Percentiles rank a stretch among this genome's conserved stretches.
Conservation (phyloP, 2,329 filamentous ascomycete species). For the Hypoxylon sp. region DNA sequence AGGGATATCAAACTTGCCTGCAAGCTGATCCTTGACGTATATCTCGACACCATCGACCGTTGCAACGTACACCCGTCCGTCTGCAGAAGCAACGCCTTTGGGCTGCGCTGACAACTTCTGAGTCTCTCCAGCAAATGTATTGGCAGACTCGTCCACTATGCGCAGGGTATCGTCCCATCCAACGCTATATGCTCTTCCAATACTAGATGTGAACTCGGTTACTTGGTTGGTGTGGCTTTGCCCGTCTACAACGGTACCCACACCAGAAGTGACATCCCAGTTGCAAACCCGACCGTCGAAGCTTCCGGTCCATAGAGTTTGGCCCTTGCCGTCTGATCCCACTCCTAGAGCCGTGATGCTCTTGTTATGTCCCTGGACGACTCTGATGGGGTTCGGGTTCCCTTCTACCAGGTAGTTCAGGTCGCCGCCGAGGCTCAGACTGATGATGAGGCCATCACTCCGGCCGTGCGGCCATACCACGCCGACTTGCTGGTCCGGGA, state of each 20-base stretch:
- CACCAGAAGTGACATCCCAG: constrained; percentile 82
- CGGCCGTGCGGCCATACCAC: constrained; percentile 89
- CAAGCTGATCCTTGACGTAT: constrained; percentile 69
- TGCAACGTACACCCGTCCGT: constrained; percentile 62
- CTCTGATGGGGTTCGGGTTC: constrained; percentile 74
- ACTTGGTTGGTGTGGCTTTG: constrained; percentile 89
- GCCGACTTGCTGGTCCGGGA: constrained; percentile 91
- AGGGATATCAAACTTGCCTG: constrained; percentile 69
- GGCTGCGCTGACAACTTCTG: constrained; percentile 83
- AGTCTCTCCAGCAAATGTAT: constrained; percentile 78
- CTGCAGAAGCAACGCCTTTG: constrained; percentile 58
- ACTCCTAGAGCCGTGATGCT: constrained; percentile 82
- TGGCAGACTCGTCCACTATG: constrained; percentile 79
- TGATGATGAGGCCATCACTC: constrained; percentile 89
- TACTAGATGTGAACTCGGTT: constrained; percentile 75
- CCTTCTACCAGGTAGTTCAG: constrained; percentile 88
- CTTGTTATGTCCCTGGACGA: constrained; percentile 91
- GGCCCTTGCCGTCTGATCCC: constrained; percentile 66
- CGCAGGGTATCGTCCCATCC: constrained; percentile 95
- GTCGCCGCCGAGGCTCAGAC: constrained; percentile 87
- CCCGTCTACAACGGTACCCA: constrained; percentile 80
- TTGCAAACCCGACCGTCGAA: constrained; percentile 89
- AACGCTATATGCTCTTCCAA: constrained; percentile 81
- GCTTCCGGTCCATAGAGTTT: constrained; percentile 88
- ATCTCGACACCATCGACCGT: constrained; percentile 70